Evolutionary conservation across 148 eudicot genomes (phyloP).

Genomic region (Nepenthes mirabilis): DNA sequence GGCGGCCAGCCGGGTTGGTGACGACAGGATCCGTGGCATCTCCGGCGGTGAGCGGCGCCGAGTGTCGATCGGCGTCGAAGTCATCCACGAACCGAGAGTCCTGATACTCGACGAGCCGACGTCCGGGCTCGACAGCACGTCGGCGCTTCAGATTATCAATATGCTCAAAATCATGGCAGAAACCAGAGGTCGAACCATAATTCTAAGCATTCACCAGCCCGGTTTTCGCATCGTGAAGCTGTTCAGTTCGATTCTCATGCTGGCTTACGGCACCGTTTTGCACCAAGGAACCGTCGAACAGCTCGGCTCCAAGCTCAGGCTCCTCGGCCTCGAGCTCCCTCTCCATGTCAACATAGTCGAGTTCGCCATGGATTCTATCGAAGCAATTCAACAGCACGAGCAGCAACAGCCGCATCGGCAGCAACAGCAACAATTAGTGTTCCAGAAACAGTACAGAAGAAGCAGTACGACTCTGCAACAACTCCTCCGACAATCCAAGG

Average conservation of each 20-base stretch:
- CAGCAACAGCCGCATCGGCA: conserved; percentile 9
- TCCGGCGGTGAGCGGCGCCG: conserved; percentile 93
- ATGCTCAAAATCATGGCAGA: conserved; percentile 87
- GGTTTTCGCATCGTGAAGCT: conserved; percentile 83
- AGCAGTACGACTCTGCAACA: conserved; percentile 53
- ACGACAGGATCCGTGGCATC: conserved; percentile 59
- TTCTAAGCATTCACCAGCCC: conserved; percentile 90
- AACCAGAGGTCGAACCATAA: conserved; percentile 55
- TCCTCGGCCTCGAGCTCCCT: conserved; percentile 58
- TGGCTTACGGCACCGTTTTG: conserved; percentile 70
- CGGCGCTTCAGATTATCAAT: conserved; percentile 82
- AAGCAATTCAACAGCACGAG: conserved; percentile 30
- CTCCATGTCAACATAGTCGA: conserved; percentile 64
- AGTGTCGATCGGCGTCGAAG: conserved; percentile 90
- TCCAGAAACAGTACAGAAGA: conserved; percentile 8
- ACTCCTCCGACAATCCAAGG: conserved; percentile 83
- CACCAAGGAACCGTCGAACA: conserved; percentile 72
- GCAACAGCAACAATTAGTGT: conserved; percentile 10
- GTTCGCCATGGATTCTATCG: conserved; percentile 83
- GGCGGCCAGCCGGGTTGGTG: conserved; percentile 55
- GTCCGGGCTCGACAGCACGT: conserved; percentile 86
- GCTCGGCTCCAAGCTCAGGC: conserved; percentile 30
- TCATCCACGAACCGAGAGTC: conserved; percentile 76
- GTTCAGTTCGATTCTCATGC: conserved; percentile 57
- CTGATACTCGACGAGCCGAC: conserved; percentile 93